Conservation (phyloP, 169 alveolate species). For the Plasmodium vivax region DNA sequence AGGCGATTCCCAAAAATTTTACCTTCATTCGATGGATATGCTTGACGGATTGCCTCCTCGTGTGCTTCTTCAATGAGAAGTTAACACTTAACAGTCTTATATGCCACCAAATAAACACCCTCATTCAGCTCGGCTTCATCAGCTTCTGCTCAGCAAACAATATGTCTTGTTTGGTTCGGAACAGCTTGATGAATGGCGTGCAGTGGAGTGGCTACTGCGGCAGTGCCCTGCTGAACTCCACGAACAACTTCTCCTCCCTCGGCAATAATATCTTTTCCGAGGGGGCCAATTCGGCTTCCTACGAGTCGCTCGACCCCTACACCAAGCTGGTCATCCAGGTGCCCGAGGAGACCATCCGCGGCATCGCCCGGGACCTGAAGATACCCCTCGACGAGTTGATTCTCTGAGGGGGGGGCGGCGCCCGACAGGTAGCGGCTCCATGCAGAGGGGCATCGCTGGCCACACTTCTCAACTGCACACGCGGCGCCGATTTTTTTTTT, state of each 20-base stretch:
- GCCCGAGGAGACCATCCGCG: constrained; percentile 60
- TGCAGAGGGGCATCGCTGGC: background rate
- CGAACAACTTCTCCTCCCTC: constrained; percentile 49
- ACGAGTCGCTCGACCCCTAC: constrained; percentile 68
- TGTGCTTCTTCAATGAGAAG: constrained; percentile 70
- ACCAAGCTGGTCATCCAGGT: constrained; percentile 70
- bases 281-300: background rate
- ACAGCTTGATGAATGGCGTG: constrained; percentile 75
- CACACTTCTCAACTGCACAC: background rate
- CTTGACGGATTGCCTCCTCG: constrained; percentile 71
- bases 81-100: constrained; percentile 60
- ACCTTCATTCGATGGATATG: constrained; percentile 76
- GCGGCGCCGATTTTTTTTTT: background rate
- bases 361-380: constrained; percentile 49
- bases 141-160: constrained; percentile 43
- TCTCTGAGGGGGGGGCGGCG: background rate
- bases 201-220: constrained; percentile 78
- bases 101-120: constrained; percentile 67
- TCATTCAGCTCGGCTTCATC: constrained; percentile 63
- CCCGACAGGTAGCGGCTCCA: background rate
- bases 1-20: constrained; percentile 71
- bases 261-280: constrained; percentile 41
- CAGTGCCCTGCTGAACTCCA: constrained; percentile 54
- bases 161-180: constrained; percentile 62
- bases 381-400: constrained; percentile 73